Evolutionary conservation across 2,329 filamentous ascomycete genomes (phyloP).

Genomic region (Nemania serpens): DNA sequence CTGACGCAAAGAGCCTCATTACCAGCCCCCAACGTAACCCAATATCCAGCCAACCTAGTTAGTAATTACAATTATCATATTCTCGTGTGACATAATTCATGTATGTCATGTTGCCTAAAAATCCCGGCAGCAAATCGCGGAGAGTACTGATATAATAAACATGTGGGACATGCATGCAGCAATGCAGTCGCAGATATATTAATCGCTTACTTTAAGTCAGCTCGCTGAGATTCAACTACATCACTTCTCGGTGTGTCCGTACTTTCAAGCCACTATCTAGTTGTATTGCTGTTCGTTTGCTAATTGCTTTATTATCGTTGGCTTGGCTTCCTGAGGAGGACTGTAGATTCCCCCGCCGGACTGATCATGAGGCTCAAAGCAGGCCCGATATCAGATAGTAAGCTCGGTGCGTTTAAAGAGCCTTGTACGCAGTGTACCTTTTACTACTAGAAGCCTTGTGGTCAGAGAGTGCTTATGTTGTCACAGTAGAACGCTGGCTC

Average conservation of each 20-base stretch:
- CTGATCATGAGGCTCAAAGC: background rate
- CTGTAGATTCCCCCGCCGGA: background rate
- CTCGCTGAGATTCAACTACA: background rate
- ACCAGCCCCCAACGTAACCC: no score
- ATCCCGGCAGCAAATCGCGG: background rate
- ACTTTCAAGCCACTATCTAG: background rate
- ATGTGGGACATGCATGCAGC: background rate
- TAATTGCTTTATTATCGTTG: background rate
- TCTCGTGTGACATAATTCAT: no score
- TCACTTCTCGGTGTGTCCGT: conserved; percentile 16
- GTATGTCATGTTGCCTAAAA: background rate
- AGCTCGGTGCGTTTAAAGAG: background rate
- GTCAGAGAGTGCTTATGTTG: background rate
- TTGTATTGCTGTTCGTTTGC: background rate
- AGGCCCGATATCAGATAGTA: background rate
- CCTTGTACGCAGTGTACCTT: background rate
- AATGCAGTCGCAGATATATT: conserved; percentile 14
- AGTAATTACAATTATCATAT: no score
- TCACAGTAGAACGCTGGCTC: background rate
- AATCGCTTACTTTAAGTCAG: conserved; percentile 25
- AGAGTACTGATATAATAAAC: background rate
- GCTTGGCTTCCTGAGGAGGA: background rate
- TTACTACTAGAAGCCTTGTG: background rate
- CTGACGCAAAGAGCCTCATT: conserved; percentile 14
- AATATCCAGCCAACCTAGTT: no score